phyloP scores from a whole-genome alignment of 176 grass and related monocot species.

The Miscanthus lutarioriparius region DNA sequence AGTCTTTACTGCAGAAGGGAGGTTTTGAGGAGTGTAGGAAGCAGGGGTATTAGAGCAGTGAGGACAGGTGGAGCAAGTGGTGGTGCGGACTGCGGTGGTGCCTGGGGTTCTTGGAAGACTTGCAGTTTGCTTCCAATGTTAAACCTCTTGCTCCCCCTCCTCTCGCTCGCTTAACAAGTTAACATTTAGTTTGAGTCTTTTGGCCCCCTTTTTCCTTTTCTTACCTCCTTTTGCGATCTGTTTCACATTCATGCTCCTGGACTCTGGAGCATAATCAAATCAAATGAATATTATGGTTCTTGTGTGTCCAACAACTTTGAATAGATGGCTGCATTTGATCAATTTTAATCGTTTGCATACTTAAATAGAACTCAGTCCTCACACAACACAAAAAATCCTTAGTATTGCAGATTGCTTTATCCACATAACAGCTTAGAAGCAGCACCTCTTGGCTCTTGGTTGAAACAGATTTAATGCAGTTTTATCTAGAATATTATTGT shows the following conservation, averaged over 20 bases:
- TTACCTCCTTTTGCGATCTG: background rate
- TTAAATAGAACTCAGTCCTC: background rate
- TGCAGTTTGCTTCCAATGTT: background rate
- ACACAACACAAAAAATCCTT: background rate
- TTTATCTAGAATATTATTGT: constrained; percentile 11
- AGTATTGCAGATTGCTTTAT: background rate
- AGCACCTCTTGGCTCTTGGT: background rate
- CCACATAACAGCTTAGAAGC: constrained; percentile 4
- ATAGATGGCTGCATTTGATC: constrained; percentile 1
- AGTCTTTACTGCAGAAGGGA: background rate
- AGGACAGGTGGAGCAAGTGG: background rate
- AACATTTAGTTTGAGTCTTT: background rate
- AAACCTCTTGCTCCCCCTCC: background rate
- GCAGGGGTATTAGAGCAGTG: background rate
- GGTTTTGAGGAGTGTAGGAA: background rate
- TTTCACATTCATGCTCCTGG: background rate
- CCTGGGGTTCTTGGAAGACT: background rate
- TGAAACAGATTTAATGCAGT: background rate
- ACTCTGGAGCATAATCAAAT: background rate
- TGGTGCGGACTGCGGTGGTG: background rate
- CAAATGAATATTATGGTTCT: background rate
- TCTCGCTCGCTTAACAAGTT: background rate
- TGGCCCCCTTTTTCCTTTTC: background rate
- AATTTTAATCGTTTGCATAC: background rate
- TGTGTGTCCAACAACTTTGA: background rate